Conservation (phyloP, 2,329 filamentous ascomycete species). For the Proliferodiscus dingleyae region DNA sequence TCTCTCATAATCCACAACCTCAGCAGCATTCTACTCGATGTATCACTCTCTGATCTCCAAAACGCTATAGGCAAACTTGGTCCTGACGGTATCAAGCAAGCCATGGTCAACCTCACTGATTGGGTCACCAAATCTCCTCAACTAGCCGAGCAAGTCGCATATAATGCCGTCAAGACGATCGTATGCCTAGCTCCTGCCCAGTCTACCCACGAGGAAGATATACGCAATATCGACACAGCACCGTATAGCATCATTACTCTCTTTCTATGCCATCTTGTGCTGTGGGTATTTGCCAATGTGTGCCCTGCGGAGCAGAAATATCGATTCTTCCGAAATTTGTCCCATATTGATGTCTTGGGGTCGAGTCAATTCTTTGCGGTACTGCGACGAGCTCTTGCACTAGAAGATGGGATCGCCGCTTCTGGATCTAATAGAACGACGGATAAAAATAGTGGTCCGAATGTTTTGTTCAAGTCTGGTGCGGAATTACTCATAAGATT, state of each 20-base stretch:
- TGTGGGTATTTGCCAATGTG: slow-evolving; percentile 21
- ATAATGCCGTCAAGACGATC: slow-evolving; percentile 17
- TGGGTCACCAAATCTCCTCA: slow-evolving; percentile 13
- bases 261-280: slow-evolving; percentile 20
- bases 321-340: slow-evolving; percentile 2
- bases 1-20: slow-evolving; percentile 17
- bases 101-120: slow-evolving; percentile 15
- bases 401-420: background rate
- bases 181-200: slow-evolving; percentile 6
- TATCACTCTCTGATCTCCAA: slow-evolving; percentile 20
- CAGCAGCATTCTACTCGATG: slow-evolving; percentile 15
- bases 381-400: slow-evolving; percentile 4
- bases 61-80: slow-evolving; percentile 21
- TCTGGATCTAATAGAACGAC: background rate
- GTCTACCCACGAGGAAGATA: background rate
- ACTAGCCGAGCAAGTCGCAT: slow-evolving; percentile 14
- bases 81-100: slow-evolving; percentile 8
- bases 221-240: slow-evolving; percentile 12
- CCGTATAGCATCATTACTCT: slow-evolving; percentile 19
- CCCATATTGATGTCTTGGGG: slow-evolving; percentile 1
- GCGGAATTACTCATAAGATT: slow-evolving; percentile 21
- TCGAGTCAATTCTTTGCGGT: slow-evolving; percentile 13
- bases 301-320: slow-evolving; percentile 6
- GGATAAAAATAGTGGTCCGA: slow-evolving; percentile 5
- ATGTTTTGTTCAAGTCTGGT: slow-evolving; percentile 20